phyloP scores from a whole-genome alignment of 345 rosid species.

The Microcos paniculata region DNA sequence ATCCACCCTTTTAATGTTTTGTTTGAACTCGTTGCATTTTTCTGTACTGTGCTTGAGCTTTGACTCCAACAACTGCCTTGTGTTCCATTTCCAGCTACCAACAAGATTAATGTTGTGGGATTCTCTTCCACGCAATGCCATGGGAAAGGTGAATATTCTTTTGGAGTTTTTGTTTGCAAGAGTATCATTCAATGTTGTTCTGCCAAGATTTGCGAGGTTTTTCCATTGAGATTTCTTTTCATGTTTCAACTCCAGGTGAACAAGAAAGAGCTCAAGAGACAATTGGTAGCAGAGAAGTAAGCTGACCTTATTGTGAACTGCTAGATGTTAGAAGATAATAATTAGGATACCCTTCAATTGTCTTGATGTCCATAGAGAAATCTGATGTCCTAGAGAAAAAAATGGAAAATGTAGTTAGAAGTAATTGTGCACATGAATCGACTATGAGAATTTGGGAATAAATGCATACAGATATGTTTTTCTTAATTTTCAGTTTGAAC shows the following conservation, averaged over 20 bases:
- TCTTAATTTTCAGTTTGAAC: too few species aligned
- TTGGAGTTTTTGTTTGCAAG: not conserved
- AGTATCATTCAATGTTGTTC: not conserved
- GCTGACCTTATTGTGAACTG: not conserved
- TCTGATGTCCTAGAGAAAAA: too few species aligned
- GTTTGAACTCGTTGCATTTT: not conserved
- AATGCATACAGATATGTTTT: too few species aligned
- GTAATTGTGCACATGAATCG: too few species aligned
- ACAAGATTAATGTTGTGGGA: slow-evolving; percentile 83
- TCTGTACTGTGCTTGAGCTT: not conserved
- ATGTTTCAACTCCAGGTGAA: slow-evolving; percentile 61
- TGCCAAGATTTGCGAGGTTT: not conserved
- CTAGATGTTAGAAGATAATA: not conserved
- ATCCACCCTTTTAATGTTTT: not conserved
- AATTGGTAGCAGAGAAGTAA: slow-evolving; percentile 43
- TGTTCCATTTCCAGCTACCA: slow-evolving; percentile 58
- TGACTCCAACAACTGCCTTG: not conserved
- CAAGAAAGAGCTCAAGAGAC: slow-evolving; percentile 83
- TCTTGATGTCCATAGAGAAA: too few species aligned
- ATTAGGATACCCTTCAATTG: not conserved
- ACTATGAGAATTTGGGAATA: too few species aligned
- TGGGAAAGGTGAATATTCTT: slow-evolving; percentile 78
- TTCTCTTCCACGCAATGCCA: slow-evolving; percentile 88
- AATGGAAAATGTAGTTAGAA: too few species aligned
- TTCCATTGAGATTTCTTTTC: not conserved